A percentile compares a stretch with the other conserved stretches of the same genome.
Conservation (phyloP, 2,329 filamentous ascomycete species). For the Fusarium albosuccineum region DNA sequence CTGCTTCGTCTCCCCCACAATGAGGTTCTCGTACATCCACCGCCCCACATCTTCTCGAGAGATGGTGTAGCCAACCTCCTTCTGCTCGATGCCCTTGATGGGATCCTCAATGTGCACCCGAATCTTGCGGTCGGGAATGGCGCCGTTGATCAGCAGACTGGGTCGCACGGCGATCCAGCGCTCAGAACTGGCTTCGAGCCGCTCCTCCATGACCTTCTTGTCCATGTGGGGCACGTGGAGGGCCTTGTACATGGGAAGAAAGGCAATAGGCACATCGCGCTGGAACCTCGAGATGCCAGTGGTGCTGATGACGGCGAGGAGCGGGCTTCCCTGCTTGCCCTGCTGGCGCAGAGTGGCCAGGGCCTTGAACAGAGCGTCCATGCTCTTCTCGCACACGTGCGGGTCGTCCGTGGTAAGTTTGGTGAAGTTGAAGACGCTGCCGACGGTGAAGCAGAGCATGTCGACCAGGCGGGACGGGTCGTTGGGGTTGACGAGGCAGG, state of each 20-base stretch:
- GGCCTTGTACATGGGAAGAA: conserved; percentile 59
- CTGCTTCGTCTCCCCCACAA: conserved; percentile 34
- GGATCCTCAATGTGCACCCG: conserved; percentile 52
- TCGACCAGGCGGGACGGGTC: conserved; percentile 51
- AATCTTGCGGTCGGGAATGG: conserved; percentile 39
- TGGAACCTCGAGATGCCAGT: conserved; percentile 55
- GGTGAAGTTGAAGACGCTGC: conserved; percentile 46
- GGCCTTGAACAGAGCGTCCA: conserved; percentile 51
- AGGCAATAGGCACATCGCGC: conserved; percentile 53
- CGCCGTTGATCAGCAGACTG: conserved; percentile 50
- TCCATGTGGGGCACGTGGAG: conserved; percentile 59
- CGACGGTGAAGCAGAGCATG: conserved; percentile 56
- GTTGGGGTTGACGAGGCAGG: conserved; percentile 48
- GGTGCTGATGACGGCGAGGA: conserved; percentile 55
- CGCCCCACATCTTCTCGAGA: conserved; percentile 52
- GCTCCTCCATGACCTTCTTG: conserved; percentile 61
- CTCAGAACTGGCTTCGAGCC: conserved; percentile 45
- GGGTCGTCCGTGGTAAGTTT: conserved; percentile 53
- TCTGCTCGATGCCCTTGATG: conserved; percentile 48
- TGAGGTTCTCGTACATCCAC: conserved; percentile 56
- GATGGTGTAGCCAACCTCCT: conserved; percentile 57
- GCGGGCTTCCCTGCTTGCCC: conserved; percentile 47
- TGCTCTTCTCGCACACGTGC: conserved; percentile 56
- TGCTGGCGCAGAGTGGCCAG: conserved; percentile 44
- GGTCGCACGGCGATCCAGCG: conserved; percentile 53